These are phyloP conservation scores for Colletotrichum sojae DNA, from an alignment of 2,329 filamentous ascomycete genomes.

Conservation along the genomic window DNA sequence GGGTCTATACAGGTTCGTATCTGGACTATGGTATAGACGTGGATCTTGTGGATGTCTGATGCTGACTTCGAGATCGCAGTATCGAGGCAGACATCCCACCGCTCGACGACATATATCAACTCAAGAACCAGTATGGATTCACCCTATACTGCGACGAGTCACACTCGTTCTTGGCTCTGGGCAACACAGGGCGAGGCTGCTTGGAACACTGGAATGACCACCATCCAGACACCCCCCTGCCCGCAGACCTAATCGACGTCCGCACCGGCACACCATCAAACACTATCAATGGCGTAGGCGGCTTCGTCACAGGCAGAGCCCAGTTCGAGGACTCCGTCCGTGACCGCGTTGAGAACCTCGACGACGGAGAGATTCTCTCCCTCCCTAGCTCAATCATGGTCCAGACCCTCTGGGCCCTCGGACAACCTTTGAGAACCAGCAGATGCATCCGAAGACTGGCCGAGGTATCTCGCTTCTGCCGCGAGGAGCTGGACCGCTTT, in stretches of 20 bases:
- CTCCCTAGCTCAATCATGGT: slow-evolving; percentile 32
- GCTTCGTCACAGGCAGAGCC: slow-evolving; percentile 28
- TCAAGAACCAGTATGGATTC: slow-evolving; percentile 38
- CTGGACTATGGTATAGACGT: not conserved
- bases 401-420: slow-evolving; percentile 36
- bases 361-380: slow-evolving; percentile 12
- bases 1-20: slow-evolving; percentile 32
- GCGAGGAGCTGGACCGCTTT: slow-evolving; percentile 29
- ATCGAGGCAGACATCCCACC: slow-evolving; percentile 15
- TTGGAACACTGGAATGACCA: slow-evolving; percentile 41
- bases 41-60: rapidly evolving
- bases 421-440: slow-evolving; percentile 29
- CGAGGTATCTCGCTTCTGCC: slow-evolving; percentile 26
- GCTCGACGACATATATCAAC: not conserved
- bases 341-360: slow-evolving; percentile 3
- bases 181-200: slow-evolving; percentile 39
- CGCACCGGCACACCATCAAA: slow-evolving; percentile 41
- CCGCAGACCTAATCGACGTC: slow-evolving; percentile 39
- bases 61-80: not conserved
- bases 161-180: slow-evolving; percentile 39
- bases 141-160: slow-evolving; percentile 41
- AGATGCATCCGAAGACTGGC: slow-evolving; percentile 21
- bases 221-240: slow-evolving; percentile 20
- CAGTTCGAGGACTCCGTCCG: slow-evolving; percentile 19
- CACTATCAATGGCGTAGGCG: slow-evolving; percentile 39